Conservation (phyloP, 2,329 filamentous ascomycete species). For the Ophioceras dolichostomum region DNA sequence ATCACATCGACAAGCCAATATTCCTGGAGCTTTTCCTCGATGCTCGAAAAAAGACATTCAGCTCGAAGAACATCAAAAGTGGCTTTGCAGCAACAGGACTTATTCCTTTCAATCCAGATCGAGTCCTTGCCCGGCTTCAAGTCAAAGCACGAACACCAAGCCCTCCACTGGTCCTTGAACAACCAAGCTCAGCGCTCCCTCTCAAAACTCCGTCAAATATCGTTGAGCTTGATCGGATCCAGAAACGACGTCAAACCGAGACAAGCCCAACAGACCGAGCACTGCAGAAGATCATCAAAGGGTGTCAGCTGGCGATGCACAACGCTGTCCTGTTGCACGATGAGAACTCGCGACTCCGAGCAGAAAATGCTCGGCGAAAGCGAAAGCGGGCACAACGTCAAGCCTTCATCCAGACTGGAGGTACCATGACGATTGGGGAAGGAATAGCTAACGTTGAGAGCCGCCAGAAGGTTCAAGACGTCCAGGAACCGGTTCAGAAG, state of each 20-base stretch:
- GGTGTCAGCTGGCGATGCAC: not conserved
- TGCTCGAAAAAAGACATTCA: not conserved
- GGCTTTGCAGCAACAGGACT: not conserved
- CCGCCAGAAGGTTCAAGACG: too few species aligned
- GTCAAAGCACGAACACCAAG: not conserved
- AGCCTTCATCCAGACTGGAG: too few species aligned
- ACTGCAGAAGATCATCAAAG: not conserved
- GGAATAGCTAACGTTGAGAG: too few species aligned
- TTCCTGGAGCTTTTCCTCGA: not conserved
- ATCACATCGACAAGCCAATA: not conserved
- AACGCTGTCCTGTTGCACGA: not conserved
- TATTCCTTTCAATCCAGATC: not conserved
- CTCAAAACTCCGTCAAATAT: not conserved
- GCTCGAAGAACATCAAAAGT: not conserved
- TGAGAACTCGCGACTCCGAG: not conserved
- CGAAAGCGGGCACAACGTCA: too few species aligned
- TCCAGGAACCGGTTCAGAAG: too few species aligned
- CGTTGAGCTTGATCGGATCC: not conserved
- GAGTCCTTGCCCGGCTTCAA: not conserved
- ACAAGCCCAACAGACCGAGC: not conserved
- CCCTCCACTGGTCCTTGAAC: not conserved
- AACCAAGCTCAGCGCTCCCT: not conserved
- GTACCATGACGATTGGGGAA: too few species aligned
- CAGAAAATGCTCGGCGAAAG: too few species aligned
- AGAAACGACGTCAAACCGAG: not conserved